Base-by-base conservation (phyloP, 495 filamentous ascomycete genomes). In the Penicillium flavigenum region DNA sequence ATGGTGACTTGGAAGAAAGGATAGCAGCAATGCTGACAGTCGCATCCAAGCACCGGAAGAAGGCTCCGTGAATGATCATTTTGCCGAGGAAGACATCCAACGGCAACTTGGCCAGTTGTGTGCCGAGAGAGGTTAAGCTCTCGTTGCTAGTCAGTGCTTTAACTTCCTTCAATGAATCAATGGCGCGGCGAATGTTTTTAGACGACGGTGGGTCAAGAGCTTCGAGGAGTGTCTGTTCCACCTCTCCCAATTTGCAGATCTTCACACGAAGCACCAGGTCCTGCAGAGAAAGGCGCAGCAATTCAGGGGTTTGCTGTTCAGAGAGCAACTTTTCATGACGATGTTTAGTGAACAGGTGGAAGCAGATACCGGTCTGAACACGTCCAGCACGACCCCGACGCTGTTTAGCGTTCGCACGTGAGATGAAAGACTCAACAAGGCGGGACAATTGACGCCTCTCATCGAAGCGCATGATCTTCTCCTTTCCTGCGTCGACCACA, bases 221-320 rank as follows among this genome's bases (percentile, higher is more conserved):
- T 70, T 94, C 83, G n/a, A 87, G 81, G 5, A 98, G 79, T 0
- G 91, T 96, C 59, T 91, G 82, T 64, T 96, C 93, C 49, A 98
- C 92, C 47, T 87, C 85, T 3, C 94, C 94, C 48, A 98, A 81
- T 64, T 92, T 94, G 75, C 92, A 98, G 36, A 95, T 94, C 74
- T 98, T 98, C 60, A 97, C 91, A n/a, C 94, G 86, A 60, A 98
- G 86, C 9, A 92, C 90, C 3, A 97, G 82, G 62, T 98, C 94
- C 72, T 98, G 93, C 10, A 98, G 74, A 0, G 92, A 96, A 6
- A 98, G 80, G 3, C 94, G 87, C 43, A 98, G 85, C 82, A 98
- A 91, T 69, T 98, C 94, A 0, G 94, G 94, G 0, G 88, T 95
- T 76, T 98, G 94, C 66, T 96, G 90, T 49, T 92, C 90, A 14